Evolutionary conservation across 176 grass and related monocot genomes (phyloP), one percentile per base, ranked within the genome.

Genomic region (Cocos nucifera): DNA sequence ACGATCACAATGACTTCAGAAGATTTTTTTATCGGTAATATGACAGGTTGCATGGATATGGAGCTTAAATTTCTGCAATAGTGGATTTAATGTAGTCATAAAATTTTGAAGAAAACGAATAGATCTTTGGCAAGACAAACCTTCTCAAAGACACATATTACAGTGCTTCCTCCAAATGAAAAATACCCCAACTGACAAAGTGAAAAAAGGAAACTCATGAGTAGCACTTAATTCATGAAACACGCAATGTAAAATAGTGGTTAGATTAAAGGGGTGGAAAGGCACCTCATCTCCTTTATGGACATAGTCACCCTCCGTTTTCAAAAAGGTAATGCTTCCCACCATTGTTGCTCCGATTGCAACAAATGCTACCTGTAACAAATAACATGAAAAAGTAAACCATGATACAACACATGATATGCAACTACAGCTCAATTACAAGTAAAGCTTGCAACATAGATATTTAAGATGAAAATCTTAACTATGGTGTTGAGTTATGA

Each of bases 281-380:
- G 50, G 35, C 69, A 98, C 93, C 93, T 98, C 93, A 59, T 98
- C 87, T 85, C 93, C 93, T 68, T 98, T 98, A 51, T 62, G 79
- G 27, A 98, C 76, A 15, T 83, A 76, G 26, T 88, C 81, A 50
- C 84, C 84, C 67, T 89, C 57, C 0, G 81, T 65, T 80, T 89
- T 92, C 57, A 87, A 50, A 56, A 92, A 92, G 15, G 66, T 75
- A 27, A 98, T 88, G 74, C 87, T 98, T 70, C 93, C 93, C 54
- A 98, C 87, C 93, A 98, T 98, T 59, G 93, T 98, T 61, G 87
- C 87, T 69, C 93, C 93, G 56, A 98, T 98, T 60, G 93, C 93
- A 75, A 98, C 81, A 80, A 92, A 83, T 32, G 93, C 93, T 51
- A 98, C 93, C 93, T 98, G 61, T 57, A 71, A 1, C 52, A 86